Percentiles rank a stretch among this genome's conserved stretches.
Evolutionary conservation across 2,329 filamentous ascomycete genomes (phyloP).

Genomic region (Neofusicoccum sp.): DNA sequence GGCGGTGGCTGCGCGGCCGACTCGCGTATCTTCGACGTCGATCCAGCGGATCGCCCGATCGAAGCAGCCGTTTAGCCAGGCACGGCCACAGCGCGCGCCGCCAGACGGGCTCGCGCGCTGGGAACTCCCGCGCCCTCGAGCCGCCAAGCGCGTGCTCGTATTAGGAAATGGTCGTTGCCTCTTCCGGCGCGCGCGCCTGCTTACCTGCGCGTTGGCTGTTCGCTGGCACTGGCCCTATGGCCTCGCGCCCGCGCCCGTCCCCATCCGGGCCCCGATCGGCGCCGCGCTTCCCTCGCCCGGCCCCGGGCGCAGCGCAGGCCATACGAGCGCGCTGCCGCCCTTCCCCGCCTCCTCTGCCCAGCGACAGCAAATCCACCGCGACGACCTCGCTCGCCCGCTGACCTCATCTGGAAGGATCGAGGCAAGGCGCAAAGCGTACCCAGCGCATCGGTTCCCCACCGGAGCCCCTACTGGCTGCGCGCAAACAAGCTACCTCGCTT

Average conservation of each 20-base stretch:
- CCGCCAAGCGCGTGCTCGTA: not conserved
- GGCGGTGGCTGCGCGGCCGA: not conserved
- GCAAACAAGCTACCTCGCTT: not conserved
- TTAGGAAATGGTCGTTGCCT: slow-evolving; percentile 2
- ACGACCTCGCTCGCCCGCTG: not conserved
- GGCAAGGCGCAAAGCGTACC: not conserved
- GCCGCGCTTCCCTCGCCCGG: not conserved
- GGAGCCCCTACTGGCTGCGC: not conserved
- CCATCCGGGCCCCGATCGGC: slow-evolving; percentile 1
- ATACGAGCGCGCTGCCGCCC: slow-evolving; percentile 1
- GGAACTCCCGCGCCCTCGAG: not conserved
- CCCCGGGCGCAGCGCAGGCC: slow-evolving; percentile 4
- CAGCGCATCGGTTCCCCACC: slow-evolving; percentile 16
- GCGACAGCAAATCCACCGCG: not conserved
- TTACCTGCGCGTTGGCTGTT: not conserved
- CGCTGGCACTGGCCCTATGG: not conserved
- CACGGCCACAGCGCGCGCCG: not conserved
- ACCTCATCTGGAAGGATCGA: slow-evolving; percentile 1
- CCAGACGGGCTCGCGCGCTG: not conserved
- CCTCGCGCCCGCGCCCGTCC: not conserved
- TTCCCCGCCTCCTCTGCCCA: not conserved
- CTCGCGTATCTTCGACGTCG: slow-evolving; percentile 14
- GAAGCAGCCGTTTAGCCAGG: not conserved
- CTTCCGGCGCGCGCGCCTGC: not conserved
- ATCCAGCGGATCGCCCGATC: slow-evolving; percentile 8